Conservation (phyloP, 2,329 filamentous ascomycete genomes). For the Aspergillus terreus region DNA sequence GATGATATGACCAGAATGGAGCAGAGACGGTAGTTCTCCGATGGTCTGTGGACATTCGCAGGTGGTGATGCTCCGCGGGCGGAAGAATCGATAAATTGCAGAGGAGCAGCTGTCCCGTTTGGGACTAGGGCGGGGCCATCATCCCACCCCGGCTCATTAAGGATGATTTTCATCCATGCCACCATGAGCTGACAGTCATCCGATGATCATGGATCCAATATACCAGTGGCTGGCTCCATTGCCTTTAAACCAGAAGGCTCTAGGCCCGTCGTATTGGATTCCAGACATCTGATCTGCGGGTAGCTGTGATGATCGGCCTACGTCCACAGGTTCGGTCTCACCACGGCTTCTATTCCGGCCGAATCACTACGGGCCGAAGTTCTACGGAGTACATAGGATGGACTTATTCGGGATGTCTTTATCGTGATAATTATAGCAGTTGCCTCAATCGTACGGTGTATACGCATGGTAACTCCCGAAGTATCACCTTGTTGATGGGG, state of each 20-base stretch:
- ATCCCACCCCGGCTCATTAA: slow-evolving; percentile 1
- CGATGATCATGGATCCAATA: not conserved
- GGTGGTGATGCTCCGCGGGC: not conserved
- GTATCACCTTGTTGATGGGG: not conserved
- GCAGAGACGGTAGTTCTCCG: not conserved
- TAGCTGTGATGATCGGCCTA: slow-evolving; percentile 1
- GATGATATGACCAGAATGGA: not conserved
- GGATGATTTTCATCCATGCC: not conserved
- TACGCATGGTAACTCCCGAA: not conserved
- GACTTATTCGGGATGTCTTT: too few species aligned
- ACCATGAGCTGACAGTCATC: slow-evolving; percentile 6
- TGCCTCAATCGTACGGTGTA: not conserved
- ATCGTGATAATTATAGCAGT: not conserved
- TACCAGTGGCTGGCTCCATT: not conserved
- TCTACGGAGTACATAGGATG: not conserved
- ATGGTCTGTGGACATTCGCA: not conserved
- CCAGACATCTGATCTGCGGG: not conserved
- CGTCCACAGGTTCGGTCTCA: not conserved
- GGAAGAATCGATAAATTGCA: slow-evolving; percentile 5
- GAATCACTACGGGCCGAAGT: not conserved
- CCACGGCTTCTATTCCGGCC: not conserved
- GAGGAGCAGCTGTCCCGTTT: slow-evolving; percentile 2
- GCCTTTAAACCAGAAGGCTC: not conserved
- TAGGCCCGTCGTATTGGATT: slow-evolving; percentile 2
- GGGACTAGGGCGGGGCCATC: slow-evolving; percentile 10